These are phyloP conservation scores for Populus simonii DNA, from an alignment of 345 rosid genomes.

Conservation along the genomic window DNA sequence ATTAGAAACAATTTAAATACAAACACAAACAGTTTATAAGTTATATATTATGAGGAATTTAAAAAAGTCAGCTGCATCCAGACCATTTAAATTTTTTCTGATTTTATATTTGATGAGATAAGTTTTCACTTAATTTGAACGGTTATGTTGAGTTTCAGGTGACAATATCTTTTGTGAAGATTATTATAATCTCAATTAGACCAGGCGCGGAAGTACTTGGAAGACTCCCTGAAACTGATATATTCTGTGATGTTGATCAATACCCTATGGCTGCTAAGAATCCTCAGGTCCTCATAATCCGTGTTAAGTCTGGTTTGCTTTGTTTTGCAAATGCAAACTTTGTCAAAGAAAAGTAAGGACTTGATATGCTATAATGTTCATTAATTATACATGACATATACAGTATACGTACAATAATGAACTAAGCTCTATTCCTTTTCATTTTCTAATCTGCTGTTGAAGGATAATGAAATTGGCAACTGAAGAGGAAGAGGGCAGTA, in stretches of 20 bases:
- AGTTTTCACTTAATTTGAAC: background rate
- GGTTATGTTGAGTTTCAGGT: slow-evolving; percentile 38
- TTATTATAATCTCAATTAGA: slow-evolving; percentile 56
- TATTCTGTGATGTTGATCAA: slow-evolving; percentile 57
- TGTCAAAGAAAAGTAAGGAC: slow-evolving; percentile 54
- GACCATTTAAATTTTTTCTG: background rate
- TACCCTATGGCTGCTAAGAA: slow-evolving; percentile 71
- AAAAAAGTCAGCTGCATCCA: background rate
- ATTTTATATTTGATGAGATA: background rate
- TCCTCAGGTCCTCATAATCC: slow-evolving; percentile 52
- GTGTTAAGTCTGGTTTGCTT: slow-evolving; percentile 72
- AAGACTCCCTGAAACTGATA: slow-evolving; percentile 57
- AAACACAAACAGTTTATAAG: too few species aligned
- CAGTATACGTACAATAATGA: too few species aligned
- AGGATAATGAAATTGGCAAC: slow-evolving; percentile 57
- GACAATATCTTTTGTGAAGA: slow-evolving; percentile 70
- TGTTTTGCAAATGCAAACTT: slow-evolving; percentile 89
- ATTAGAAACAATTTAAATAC: too few species aligned
- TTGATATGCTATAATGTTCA: too few species aligned
- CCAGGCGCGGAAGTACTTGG: slow-evolving; percentile 77
- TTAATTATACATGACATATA: too few species aligned
- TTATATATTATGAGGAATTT: too few species aligned
- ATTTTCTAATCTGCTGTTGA: background rate
- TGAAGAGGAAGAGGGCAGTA: slow-evolving; percentile 39
- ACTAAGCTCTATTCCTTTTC: background rate